Percentiles rank a stretch among this genome's conserved stretches.
These are phyloP conservation scores for Rosa persica DNA, from an alignment of 306 rosid species.

Conservation along the genomic window DNA sequence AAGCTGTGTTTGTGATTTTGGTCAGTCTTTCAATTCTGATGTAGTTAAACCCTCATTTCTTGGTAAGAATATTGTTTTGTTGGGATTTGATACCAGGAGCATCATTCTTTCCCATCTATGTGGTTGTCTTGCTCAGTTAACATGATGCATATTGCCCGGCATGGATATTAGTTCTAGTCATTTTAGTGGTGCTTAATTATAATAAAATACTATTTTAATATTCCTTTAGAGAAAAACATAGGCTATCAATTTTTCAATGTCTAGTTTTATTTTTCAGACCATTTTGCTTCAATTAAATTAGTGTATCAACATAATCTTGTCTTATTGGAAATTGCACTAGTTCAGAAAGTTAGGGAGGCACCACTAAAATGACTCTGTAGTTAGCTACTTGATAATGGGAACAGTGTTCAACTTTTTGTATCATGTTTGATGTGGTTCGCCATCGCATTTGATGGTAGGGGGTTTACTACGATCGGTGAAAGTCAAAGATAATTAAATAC, in stretches of 20 bases:
- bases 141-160: neutral
- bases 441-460: neutral
- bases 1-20: no score
- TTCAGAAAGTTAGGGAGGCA: neutral
- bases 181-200: neutral
- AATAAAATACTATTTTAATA: neutral
- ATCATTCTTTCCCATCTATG: neutral
- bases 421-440: neutral
- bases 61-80: constrained; percentile 43
- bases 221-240: neutral
- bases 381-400: neutral
- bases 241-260: neutral
- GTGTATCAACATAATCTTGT: neutral
- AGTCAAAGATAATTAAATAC: neutral
- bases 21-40: neutral
- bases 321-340: neutral
- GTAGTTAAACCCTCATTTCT: neutral
- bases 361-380: neutral
- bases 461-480: neutral
- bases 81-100: neutral
- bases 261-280: neutral
- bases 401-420: neutral
- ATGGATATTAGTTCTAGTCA: neutral
- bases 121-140: neutral
- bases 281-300: neutral